Conservation (phyloP, 2,329 filamentous ascomycete genomes). For the Cercospora zeae-maydis region DNA sequence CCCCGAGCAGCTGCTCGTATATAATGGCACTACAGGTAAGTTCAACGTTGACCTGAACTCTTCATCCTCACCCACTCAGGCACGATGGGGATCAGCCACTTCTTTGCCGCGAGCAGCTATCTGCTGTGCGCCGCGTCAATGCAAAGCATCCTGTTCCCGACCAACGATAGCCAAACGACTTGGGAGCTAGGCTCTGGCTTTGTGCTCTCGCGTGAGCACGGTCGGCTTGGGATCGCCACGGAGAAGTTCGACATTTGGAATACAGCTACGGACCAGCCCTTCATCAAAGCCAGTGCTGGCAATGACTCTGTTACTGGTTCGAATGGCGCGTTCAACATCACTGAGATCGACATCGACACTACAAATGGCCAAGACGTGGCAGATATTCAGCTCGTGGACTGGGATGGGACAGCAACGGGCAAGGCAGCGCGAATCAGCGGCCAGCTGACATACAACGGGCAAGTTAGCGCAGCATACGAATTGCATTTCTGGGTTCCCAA, state of each 20-base stretch:
- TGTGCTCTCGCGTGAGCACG: constrained; percentile 9
- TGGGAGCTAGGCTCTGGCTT: constrained; percentile 20
- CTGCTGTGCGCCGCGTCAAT: constrained; percentile 16
- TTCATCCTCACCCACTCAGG: not conserved
- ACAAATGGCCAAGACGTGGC: constrained; percentile 27
- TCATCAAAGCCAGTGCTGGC: constrained; percentile 30
- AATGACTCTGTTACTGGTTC: constrained; percentile 26
- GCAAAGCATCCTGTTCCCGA: constrained; percentile 11
- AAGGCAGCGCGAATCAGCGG: constrained; percentile 28
- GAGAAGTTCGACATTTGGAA: constrained; percentile 24
- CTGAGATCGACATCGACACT: constrained; percentile 25
- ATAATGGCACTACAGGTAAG: not conserved
- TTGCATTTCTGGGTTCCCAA: constrained; percentile 28
- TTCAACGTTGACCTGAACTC: not conserved
- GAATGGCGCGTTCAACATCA: constrained; percentile 30
- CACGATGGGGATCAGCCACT: constrained; percentile 5
- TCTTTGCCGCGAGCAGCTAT: constrained; percentile 13
- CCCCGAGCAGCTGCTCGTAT: not conserved
- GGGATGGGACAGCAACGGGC: constrained; percentile 17
- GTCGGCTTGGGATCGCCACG: constrained; percentile 20
- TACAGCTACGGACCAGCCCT: constrained; percentile 21
- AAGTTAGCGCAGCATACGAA: constrained; percentile 20
- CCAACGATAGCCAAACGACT: not conserved
- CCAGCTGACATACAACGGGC: constrained; percentile 22
- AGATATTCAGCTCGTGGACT: constrained; percentile 17